Evolutionary conservation across 768 basidiomycete genomes (phyloP).

Genomic region (Tricholoma sp.): DNA sequence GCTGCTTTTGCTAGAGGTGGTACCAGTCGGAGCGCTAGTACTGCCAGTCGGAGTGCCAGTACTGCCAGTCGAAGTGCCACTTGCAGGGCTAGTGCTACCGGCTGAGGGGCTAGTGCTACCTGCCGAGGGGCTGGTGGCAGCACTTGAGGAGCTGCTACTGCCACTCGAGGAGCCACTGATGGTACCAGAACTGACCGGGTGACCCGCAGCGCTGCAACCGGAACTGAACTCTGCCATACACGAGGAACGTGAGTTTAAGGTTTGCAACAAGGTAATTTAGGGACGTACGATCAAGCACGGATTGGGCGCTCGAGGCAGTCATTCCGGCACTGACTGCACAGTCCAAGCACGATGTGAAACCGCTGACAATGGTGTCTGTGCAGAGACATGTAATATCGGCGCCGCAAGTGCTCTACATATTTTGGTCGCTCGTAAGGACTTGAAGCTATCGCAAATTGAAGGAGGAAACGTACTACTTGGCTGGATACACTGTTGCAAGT

Average conservation of each 20-base stretch:
- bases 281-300: constrained; percentile 6
- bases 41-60: neutral
- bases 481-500: neutral
- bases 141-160: neutral
- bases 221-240: constrained; percentile 1
- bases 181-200: constrained; percentile 5
- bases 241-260: neutral
- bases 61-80: neutral
- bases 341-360: constrained; percentile 4
- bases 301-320: constrained; percentile 2
- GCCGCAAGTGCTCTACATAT: constrained; percentile 1
- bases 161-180: constrained; percentile 1
- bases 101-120: neutral
- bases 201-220: constrained; percentile 3
- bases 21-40: neutral
- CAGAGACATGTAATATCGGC: constrained; percentile 5
- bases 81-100: neutral
- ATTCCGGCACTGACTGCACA: constrained; percentile 8
- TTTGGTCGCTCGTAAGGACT: neutral
- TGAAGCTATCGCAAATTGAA: neutral
- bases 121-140: neutral
- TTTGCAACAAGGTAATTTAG: neutral
- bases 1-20: neutral
- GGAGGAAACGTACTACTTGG: neutral
- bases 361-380: neutral